Evolutionary conservation across 345 rosid species (phyloP).

Genomic region (Brassica nigra): DNA sequence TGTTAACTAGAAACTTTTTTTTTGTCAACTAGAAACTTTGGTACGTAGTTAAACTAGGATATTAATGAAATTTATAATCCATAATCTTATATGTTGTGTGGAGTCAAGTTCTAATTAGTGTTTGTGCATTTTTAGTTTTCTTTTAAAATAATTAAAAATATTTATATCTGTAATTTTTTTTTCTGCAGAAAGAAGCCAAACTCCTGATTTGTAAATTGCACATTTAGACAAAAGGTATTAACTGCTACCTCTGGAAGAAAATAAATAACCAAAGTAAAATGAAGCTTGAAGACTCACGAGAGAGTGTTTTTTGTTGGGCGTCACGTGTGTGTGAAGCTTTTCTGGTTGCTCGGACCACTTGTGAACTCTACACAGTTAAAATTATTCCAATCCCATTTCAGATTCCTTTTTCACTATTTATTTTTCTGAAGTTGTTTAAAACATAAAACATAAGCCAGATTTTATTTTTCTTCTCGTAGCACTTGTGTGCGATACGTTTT

Average conservation of each 20-base stretch:
- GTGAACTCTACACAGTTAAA: conserved; percentile 12
- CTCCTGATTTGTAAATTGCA: not conserved
- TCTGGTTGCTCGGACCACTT: conserved; percentile 25
- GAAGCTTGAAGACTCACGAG: conserved; percentile 14
- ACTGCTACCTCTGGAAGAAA: not conserved
- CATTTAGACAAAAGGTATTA: conserved; percentile 5
- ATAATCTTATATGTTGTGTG: not conserved
- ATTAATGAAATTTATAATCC: not conserved
- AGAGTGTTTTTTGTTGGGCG: conserved; percentile 8
- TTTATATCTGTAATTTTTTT: not conserved
- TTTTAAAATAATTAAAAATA: not conserved
- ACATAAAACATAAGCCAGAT: not conserved
- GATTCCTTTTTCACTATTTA: conserved; percentile 4
- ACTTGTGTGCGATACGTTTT: not conserved
- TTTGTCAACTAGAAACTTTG: not conserved
- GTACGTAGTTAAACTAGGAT: not conserved
- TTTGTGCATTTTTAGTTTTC: not conserved
- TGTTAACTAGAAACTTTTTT: not conserved
- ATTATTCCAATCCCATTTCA: conserved; percentile 18
- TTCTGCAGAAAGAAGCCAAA: not conserved
- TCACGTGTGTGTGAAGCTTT: conserved; percentile 37
- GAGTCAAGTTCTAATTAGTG: not conserved
- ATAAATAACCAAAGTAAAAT: conserved; percentile 5
- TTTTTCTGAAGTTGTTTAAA: not conserved
- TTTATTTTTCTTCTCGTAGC: not conserved